These are phyloP conservation scores for Westerdykella aurantiaca DNA, from an alignment of 2,329 filamentous ascomycete genomes.

Conservation along the genomic window DNA sequence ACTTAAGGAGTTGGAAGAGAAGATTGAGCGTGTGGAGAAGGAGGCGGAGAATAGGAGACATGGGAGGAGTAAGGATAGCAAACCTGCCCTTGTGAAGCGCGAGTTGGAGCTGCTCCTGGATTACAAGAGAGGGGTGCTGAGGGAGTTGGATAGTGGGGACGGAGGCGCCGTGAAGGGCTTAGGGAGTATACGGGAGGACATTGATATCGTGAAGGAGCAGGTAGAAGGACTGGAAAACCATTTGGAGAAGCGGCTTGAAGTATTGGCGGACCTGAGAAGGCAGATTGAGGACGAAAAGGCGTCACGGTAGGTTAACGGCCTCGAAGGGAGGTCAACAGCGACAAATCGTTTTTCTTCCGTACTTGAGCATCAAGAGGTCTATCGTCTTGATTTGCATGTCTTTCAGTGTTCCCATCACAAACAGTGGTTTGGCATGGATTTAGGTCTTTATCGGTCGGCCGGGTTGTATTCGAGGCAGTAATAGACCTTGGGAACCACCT, in stretches of 20 bases:
- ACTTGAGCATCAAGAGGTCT: no score
- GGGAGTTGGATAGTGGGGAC: slow-evolving; percentile 67
- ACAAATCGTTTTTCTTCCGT: no score
- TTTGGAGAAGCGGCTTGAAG: slow-evolving; percentile 67
- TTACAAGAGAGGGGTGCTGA: slow-evolving; percentile 79
- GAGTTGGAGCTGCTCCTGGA: slow-evolving; percentile 92
- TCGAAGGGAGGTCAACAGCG: no score
- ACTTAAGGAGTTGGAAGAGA: slow-evolving; percentile 79
- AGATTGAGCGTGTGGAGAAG: slow-evolving; percentile 76
- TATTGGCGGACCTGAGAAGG: slow-evolving; percentile 67
- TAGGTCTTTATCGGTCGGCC: no score
- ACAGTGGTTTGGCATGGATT: no score
- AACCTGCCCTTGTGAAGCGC: slow-evolving; percentile 86
- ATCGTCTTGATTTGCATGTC: no score
- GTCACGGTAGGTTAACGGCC: slow-evolving; percentile 19
- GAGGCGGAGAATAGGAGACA: slow-evolving; percentile 56
- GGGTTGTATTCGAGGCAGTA: no score
- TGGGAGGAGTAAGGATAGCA: slow-evolving; percentile 60
- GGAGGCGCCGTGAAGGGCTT: slow-evolving; percentile 59
- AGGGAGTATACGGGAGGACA: slow-evolving; percentile 75
- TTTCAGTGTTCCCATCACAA: no score
- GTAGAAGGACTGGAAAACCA: slow-evolving; percentile 85
- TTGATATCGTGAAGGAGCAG: slow-evolving; percentile 88
- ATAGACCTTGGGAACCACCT: no score
- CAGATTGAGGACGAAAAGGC: slow-evolving; percentile 85